phyloP scores from a whole-genome alignment of 768 basidiomycete species.

The Kondoa subrosea region DNA sequence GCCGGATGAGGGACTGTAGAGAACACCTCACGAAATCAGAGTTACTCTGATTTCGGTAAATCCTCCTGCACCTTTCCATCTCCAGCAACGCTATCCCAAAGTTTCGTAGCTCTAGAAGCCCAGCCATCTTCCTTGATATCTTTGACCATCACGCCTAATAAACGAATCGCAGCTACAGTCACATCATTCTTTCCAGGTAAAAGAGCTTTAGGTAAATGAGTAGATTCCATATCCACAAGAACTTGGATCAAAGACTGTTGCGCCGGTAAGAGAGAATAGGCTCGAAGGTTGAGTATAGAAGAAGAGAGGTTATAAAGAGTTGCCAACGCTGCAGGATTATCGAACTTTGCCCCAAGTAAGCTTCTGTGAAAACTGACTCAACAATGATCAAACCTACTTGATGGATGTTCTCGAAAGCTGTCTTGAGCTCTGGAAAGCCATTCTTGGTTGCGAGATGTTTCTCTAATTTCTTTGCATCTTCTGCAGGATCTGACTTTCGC shows the following conservation, averaged over 20 bases:
- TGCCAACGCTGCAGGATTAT: not conserved
- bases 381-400: not conserved
- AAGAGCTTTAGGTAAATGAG: not conserved
- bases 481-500: not conserved
- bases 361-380: not conserved
- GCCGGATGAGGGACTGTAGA: not conserved
- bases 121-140: constrained; percentile 5
- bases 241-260: not conserved
- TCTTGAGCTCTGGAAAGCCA: not conserved
- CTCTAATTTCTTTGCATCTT: not conserved
- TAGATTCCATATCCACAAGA: not conserved
- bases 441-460: not conserved
- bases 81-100: not conserved
- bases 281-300: not conserved
- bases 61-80: not conserved
- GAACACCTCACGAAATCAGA: not conserved
- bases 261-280: not conserved
- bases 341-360: not conserved
- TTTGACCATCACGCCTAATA: not conserved
- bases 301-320: not conserved
- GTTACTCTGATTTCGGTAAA: not conserved
- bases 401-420: not conserved
- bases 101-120: not conserved
- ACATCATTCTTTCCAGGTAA: not conserved
- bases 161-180: not conserved